Base-by-base conservation (phyloP, 129 eudicot genomes). In the Rutidosis leptorrhynchoides region DNA sequence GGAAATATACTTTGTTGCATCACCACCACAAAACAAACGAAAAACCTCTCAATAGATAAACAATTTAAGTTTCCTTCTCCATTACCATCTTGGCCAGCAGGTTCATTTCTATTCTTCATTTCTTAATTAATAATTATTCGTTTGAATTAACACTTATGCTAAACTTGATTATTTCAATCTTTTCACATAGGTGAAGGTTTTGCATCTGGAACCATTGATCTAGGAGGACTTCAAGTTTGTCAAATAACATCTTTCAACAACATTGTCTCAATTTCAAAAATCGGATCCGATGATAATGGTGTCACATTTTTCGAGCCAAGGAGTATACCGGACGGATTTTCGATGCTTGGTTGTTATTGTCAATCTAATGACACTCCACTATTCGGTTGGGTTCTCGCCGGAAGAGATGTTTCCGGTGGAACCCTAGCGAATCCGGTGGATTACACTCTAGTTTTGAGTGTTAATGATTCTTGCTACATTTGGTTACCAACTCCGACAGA, bases 291-390 rank as follows among this genome's bases (percentile, higher is more conserved):
- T n/a, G 30, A 53, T 6, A 69, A 25, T 4, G 92, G 89, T 15
- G 86, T 77, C 35, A 71, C 95, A 12, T 84, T 79, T 43, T 83
- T 75, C 30, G 90, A 85, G 21, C 96, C 96, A 1, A 29, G 68
- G 24, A 26, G 67, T 12, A 17, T 83, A 22, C 96, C 95, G 24
- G 77, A 85, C 51, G 95, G 95, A 37, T 89, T 71, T 58, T 77
- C 76, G 51, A 77, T 81, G 80, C 84, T 89, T 28, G 95, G 96
- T 8, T 67, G 77, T 74, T 86, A 83, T 42, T 77, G 81, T 20
- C 95, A 89, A 65, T 74, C 88, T 22, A 89, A 81, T 71, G 72
- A 86, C 53, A 57, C 58, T 12, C 84, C 84, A 9, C 83, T 85
- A 12, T 83, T 78, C 3, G 96, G 85, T 19, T 78, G 81, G 79